These are phyloP conservation scores for Narthecium ossifragum DNA, from an alignment of 106 monocot genomes.

Conservation along the genomic window DNA sequence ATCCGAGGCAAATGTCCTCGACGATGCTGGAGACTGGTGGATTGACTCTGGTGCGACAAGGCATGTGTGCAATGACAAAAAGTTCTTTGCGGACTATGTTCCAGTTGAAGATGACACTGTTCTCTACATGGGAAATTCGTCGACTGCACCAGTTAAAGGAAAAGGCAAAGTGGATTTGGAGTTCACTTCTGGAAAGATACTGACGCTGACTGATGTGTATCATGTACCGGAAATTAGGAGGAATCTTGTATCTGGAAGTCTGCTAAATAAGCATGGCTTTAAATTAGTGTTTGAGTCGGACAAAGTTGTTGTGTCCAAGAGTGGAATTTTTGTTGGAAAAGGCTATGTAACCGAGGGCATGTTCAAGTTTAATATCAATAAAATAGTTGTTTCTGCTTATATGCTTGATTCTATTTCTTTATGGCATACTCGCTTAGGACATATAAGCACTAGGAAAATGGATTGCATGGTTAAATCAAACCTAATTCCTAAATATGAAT, in stretches of 20 bases:
- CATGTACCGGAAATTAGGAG: not conserved
- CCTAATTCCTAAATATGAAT: not conserved
- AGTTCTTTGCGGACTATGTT: not conserved
- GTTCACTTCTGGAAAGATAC: not conserved
- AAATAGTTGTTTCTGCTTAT: not conserved
- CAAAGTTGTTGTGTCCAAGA: not conserved
- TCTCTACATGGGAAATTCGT: not conserved
- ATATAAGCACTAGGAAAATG: not conserved
- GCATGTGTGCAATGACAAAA: too few relatives aligned
- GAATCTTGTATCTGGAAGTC: not conserved
- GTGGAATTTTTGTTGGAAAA: not conserved
- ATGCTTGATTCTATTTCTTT: not conserved
- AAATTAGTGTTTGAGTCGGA: not conserved
- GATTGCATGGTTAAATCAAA: not conserved
- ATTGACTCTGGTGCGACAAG: too few relatives aligned
- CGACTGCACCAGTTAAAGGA: not conserved
- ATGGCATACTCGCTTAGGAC: slow-evolving; percentile 6
- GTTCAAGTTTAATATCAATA: not conserved
- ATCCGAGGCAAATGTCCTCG: too few relatives aligned
- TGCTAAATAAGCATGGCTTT: not conserved
- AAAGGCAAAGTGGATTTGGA: not conserved
- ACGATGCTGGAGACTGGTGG: too few relatives aligned
- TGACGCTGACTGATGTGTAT: not conserved
- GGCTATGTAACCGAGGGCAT: not conserved
- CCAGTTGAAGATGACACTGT: not conserved